These are phyloP conservation scores for Rhamnella rubrinervis DNA, from an alignment of 331 rosid species.

Conservation along the genomic window DNA sequence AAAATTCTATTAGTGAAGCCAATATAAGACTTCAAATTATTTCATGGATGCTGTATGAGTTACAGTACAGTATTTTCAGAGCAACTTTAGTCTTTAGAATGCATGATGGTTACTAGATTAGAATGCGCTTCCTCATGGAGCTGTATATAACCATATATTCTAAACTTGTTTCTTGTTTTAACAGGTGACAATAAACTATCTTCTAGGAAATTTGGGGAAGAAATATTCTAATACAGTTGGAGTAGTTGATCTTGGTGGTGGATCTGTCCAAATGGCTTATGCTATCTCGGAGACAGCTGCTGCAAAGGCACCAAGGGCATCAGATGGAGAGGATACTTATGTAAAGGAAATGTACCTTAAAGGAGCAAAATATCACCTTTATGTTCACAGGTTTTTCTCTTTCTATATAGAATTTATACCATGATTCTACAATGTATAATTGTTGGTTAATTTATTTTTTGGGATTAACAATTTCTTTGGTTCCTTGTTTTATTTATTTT, in stretches of 20 bases:
- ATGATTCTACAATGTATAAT: constrained; percentile 14
- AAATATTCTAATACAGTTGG: constrained; percentile 82
- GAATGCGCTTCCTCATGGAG: neutral
- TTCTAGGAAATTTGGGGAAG: constrained; percentile 89
- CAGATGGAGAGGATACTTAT: constrained; percentile 60
- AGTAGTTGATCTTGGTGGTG: constrained; percentile 99
- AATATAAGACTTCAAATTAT: too few species aligned
- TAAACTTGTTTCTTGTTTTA: constrained; percentile 24
- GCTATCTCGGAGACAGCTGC: constrained; percentile 86
- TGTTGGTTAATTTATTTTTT: constrained; percentile 13
- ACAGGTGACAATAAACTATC: constrained; percentile 91
- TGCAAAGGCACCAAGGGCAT: constrained; percentile 58
- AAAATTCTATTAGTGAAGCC: too few species aligned
- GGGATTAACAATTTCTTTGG: neutral
- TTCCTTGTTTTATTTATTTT: too few species aligned
- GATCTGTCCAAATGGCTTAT: constrained; percentile 99
- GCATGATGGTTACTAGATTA: too few species aligned
- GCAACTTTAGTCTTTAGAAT: too few species aligned
- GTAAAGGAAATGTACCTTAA: constrained; percentile 78
- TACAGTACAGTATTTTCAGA: too few species aligned
- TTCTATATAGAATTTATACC: constrained; percentile 22
- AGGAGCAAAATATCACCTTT: constrained; percentile 78
- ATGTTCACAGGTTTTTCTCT: constrained; percentile 89
- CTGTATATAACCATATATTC: neutral
- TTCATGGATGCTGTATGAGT: too few species aligned